Base-by-base conservation (phyloP, 768 basidiomycete genomes). In the Tephrocybe sp. region DNA sequence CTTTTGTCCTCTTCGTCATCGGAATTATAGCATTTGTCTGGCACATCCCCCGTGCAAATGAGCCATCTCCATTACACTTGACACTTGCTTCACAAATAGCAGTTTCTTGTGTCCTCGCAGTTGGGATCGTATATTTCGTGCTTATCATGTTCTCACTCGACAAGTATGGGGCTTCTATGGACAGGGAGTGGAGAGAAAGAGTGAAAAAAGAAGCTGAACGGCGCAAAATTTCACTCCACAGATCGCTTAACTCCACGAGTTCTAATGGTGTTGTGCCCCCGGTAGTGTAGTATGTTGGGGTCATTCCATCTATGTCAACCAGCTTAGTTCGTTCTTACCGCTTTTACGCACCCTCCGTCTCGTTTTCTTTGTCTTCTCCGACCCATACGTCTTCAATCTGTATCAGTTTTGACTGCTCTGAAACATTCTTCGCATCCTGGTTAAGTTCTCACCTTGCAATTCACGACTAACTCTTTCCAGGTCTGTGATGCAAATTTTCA, bases 11-110 rank as follows among this genome's bases (percentile, higher is more conserved):
- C 42, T 88, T 87, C 64, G 65, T 84, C 53, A 57, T 72, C 3
- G 70, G 83, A 11, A 84, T 89, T 56, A 70, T 86, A 26, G 73
- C 81, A 4, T 89, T 79, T 54, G 80, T 87, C 42, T 89, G 87
- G 87, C 77, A 81, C 39, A 79, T 39, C 10, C 14, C 39, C 11
- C 4, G 4, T n/a, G n/a, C n/a, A 12, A 33, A 8, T 14, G 16
- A 38, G 20, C 5, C 38, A 7, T 31, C 3, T 20, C 7, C 20
- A 10, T 14, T 78, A 0, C 84, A 84, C 14, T 74, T 78, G 0
- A 68, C 67, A 0, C 62, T 84, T 5, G 79, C 70, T 1, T 75
- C 81, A 2, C 77, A 85, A 13, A 67, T 84, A 16, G 72, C 66
- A 1, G 69, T 88, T 44, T 79, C 87, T 0, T 60, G 59, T 3